These are phyloP conservation scores for Phaeophleospora eucalypticola DNA, from an alignment of 2,329 filamentous ascomycete species.

Conservation along the genomic window DNA sequence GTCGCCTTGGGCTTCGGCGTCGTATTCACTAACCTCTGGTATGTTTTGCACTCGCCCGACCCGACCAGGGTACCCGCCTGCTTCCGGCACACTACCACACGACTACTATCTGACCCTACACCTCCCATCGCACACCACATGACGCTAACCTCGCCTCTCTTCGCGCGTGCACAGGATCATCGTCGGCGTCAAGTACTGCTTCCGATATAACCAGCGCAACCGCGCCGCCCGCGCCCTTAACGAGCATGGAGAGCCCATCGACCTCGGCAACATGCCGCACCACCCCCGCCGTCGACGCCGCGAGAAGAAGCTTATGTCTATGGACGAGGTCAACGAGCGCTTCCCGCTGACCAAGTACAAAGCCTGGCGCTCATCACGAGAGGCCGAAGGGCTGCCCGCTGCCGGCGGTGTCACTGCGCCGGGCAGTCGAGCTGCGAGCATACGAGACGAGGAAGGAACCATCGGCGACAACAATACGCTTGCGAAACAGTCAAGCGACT, in stretches of 20 bases:
- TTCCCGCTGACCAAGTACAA: conserved; percentile 98
- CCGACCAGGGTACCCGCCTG: conserved; percentile 1
- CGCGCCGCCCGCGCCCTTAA: conserved; percentile 71
- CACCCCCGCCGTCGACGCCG: conserved; percentile 72
- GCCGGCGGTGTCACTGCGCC: conserved; percentile 76
- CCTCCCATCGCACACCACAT: conserved; percentile 4
- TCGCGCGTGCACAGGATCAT: conserved; percentile 70
- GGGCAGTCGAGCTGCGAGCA: conserved; percentile 67
- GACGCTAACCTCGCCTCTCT: conserved; percentile 20
- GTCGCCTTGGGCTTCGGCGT: conserved; percentile 95
- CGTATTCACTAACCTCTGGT: conserved; percentile 98
- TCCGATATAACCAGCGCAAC: conserved; percentile 93
- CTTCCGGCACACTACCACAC: conserved; percentile 4
- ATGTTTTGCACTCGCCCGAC: conserved; percentile 37
- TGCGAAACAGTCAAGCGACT: conserved; percentile 29
- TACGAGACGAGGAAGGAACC: conserved; percentile 57
- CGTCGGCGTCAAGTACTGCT: conserved; percentile 98
- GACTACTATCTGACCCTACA: conserved; percentile 15
- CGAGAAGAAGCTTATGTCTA: conserved; percentile 98
- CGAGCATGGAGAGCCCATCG: conserved; percentile 78
- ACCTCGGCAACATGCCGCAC: conserved; percentile 72
- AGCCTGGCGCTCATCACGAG: conserved; percentile 79
- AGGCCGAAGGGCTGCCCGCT: conserved; percentile 76
- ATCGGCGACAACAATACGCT: conserved; percentile 24
- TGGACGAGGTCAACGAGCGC: conserved; percentile 97